Evolutionary conservation across 768 basidiomycete genomes (phyloP).

Genomic region (Collybiopsis confluens): DNA sequence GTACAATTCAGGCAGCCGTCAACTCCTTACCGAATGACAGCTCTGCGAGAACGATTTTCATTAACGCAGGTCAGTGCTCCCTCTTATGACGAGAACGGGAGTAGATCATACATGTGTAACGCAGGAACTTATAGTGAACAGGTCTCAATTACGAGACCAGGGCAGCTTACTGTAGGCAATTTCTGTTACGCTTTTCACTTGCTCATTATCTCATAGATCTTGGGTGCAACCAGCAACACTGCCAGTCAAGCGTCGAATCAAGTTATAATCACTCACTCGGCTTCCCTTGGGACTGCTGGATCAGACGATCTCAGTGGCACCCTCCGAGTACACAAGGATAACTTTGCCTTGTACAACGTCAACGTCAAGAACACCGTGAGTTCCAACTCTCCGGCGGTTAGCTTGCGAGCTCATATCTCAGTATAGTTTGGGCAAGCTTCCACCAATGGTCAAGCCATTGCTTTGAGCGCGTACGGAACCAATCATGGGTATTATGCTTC

Average conservation of each 20-base stretch:
- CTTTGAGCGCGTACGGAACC: constrained; percentile 17
- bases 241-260: neutral
- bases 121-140: constrained; percentile 21
- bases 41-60: constrained; percentile 16
- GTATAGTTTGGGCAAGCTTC: constrained; percentile 17
- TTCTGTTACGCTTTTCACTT: neutral
- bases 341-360: constrained; percentile 26
- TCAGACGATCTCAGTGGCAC: constrained; percentile 20
- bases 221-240: constrained; percentile 1
- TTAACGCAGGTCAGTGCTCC: constrained; percentile 21
- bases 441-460: constrained; percentile 19
- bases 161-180: constrained; percentile 13
- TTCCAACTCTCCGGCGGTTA: neutral
- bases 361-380: constrained; percentile 24
- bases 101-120: neutral
- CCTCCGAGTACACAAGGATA: constrained; percentile 26
- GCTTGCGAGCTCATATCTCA: neutral
- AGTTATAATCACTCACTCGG: constrained; percentile 2
- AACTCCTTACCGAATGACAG: constrained; percentile 17
- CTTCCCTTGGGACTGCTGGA: neutral
- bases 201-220: neutral
- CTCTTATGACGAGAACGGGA: too few relatives aligned
- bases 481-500: constrained; percentile 16
- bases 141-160: constrained; percentile 18
- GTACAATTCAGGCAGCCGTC: constrained; percentile 21